These are phyloP conservation scores for Phlyctochytrium bullatum DNA, from an alignment of 192 early-diverging fungal species.

Conservation along the genomic window DNA sequence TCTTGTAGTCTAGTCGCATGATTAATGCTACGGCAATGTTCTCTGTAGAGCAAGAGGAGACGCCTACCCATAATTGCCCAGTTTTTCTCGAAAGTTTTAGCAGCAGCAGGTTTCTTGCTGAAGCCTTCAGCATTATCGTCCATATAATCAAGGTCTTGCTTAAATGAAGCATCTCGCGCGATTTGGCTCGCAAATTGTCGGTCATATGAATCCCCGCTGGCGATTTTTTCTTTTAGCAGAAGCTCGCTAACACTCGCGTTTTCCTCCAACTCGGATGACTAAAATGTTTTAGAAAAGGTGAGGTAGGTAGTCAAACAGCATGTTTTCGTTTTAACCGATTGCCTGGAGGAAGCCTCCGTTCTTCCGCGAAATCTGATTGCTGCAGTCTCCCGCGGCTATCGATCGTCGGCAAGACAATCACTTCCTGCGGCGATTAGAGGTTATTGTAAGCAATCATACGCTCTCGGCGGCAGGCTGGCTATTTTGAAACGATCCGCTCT, in stretches of 20 bases:
- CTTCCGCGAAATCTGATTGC: slow-evolving; percentile 37
- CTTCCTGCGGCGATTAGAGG: too few relatives aligned
- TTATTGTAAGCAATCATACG: too few relatives aligned
- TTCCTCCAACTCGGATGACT: slow-evolving; percentile 38
- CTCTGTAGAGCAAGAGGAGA: not conserved
- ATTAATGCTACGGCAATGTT: not conserved
- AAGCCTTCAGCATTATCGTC: slow-evolving; percentile 85
- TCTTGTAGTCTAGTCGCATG: slow-evolving; percentile 63
- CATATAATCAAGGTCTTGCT: slow-evolving; percentile 85
- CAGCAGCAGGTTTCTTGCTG: slow-evolving; percentile 22
- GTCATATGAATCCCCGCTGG: slow-evolving; percentile 56
- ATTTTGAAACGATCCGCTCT: too few relatives aligned
- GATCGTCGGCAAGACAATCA: slow-evolving; percentile 47
- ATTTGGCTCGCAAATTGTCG: slow-evolving; percentile 68
- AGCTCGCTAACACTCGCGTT: slow-evolving; percentile 58
- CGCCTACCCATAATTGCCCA: slow-evolving; percentile 47
- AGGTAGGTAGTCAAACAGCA: slow-evolving; percentile 13
- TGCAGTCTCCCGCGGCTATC: slow-evolving; percentile 58
- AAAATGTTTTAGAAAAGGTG: not conserved
- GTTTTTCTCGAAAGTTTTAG: slow-evolving; percentile 41
- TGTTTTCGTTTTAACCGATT: slow-evolving; percentile 39
- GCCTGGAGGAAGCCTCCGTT: slow-evolving; percentile 14
- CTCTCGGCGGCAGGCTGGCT: too few relatives aligned
- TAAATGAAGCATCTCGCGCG: slow-evolving; percentile 62
- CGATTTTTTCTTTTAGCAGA: slow-evolving; percentile 67